phyloP scores from a whole-genome alignment of 441 rosid species.

The Erodium moschatum region DNA sequence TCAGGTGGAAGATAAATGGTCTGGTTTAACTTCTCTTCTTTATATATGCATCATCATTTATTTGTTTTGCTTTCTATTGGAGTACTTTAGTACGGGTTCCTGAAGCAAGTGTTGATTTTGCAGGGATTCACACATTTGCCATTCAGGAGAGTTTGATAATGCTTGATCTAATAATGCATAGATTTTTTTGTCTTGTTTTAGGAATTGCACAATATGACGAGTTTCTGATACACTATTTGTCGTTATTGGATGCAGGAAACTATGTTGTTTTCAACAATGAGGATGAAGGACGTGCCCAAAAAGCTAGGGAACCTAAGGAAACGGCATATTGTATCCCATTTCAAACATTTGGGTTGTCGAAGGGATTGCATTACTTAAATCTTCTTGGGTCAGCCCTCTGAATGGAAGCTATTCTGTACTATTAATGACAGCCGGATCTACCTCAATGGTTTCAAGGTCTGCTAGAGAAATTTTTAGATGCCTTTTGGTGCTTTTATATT shows the following conservation, averaged over 20 bases:
- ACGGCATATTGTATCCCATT: not conserved
- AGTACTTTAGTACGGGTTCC: slow-evolving; percentile 19
- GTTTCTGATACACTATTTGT: slow-evolving; percentile 14
- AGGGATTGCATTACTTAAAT: not conserved
- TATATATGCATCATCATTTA: slow-evolving; percentile 16
- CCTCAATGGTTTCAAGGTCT: not conserved
- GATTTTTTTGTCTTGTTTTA: slow-evolving; percentile 15
- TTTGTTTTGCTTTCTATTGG: slow-evolving; percentile 19
- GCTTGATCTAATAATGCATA: slow-evolving; percentile 23
- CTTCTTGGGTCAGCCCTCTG: not conserved
- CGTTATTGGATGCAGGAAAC: slow-evolving; percentile 24
- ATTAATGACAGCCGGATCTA: not conserved
- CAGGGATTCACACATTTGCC: slow-evolving; percentile 49
- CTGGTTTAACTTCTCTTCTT: slow-evolving; percentile 6
- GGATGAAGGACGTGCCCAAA: not conserved
- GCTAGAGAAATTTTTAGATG: not conserved
- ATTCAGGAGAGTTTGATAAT: slow-evolving; percentile 39
- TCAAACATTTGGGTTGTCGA: slow-evolving; percentile 5
- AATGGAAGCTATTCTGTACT: not conserved
- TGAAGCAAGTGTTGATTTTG: slow-evolving; percentile 53
- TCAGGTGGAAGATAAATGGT: slow-evolving; percentile 28
- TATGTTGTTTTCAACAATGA: slow-evolving; percentile 12
- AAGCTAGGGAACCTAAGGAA: not conserved
- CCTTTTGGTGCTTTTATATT: not conserved
- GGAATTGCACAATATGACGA: slow-evolving; percentile 3